Evolutionary conservation across 2,329 filamentous ascomycete genomes (phyloP).

Genomic region (Trichoderma citrinoviride): DNA sequence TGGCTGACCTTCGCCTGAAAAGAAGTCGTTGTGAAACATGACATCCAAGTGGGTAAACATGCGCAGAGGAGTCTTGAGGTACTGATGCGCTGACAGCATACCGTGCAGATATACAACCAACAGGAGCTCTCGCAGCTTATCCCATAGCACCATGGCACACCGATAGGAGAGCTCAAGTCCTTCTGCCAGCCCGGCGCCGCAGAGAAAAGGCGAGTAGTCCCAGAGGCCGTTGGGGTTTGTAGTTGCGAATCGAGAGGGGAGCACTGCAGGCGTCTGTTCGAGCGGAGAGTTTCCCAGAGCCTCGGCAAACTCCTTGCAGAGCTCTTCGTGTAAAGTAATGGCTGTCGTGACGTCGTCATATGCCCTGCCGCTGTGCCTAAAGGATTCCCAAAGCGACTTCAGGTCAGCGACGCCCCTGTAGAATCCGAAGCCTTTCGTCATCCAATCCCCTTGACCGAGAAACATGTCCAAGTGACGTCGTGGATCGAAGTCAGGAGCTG

Average conservation of each 20-base stretch:
- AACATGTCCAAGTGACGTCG: conserved; percentile 44
- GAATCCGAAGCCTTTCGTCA: conserved; percentile 20
- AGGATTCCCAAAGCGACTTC: background rate
- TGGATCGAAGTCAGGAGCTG: conserved; percentile 37
- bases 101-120: conserved; percentile 47
- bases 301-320: conserved; percentile 22
- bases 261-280: conserved; percentile 28
- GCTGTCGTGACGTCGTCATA: background rate
- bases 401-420: conserved; percentile 3
- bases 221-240: conserved; percentile 45
- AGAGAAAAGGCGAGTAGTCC: conserved; percentile 49
- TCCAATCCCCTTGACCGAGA: conserved; percentile 37
- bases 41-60: conserved; percentile 33
- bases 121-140: conserved; percentile 39
- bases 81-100: conserved; percentile 44
- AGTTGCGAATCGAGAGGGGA: conserved; percentile 42
- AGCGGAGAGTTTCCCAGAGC: conserved; percentile 25
- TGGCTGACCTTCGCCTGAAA: conserved; percentile 22
- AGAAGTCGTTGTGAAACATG: conserved; percentile 23
- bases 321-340: conserved; percentile 12
- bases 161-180: conserved; percentile 41
- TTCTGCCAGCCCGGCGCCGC: conserved; percentile 45
- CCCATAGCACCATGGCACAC: conserved; percentile 39
- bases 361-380: background rate
- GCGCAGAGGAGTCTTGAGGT: conserved; percentile 35